Percentiles rank a stretch among this genome's conserved stretches.
Evolutionary conservation across 1,284 basidiomycete genomes (phyloP).

Genomic region (Tetrapyrgos nigripes): DNA sequence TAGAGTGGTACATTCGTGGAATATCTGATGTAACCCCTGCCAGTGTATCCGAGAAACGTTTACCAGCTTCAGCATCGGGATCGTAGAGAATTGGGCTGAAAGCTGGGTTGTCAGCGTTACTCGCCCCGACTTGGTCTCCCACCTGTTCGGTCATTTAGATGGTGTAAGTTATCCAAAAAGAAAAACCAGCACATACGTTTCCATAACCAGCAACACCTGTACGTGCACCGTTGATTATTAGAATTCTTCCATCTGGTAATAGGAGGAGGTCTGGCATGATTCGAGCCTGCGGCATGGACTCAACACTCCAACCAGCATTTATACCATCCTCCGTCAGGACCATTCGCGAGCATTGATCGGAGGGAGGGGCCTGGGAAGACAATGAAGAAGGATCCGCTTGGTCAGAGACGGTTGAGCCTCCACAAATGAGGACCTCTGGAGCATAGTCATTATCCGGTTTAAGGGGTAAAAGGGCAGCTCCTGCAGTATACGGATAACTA

Average conservation of each 20-base stretch:
- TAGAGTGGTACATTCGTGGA: slow-evolving; percentile 44
- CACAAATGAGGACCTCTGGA: slow-evolving; percentile 51
- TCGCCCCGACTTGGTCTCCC: slow-evolving; percentile 36
- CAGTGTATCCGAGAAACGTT: slow-evolving; percentile 45
- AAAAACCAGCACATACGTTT: slow-evolving; percentile 43
- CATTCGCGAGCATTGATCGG: slow-evolving; percentile 43
- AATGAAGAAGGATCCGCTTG: slow-evolving; percentile 28
- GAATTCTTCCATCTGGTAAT: slow-evolving; percentile 52
- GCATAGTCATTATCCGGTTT: slow-evolving; percentile 32
- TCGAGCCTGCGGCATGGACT: slow-evolving; percentile 35
- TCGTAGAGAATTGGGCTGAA: slow-evolving; percentile 53
- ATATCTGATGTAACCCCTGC: slow-evolving; percentile 45
- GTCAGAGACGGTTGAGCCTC: slow-evolving; percentile 38
- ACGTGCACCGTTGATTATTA: slow-evolving; percentile 49
- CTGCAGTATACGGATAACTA: slow-evolving; percentile 58
- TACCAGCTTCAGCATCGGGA: slow-evolving; percentile 45
- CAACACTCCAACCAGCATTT: slow-evolving; percentile 34
- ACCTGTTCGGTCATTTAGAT: slow-evolving; percentile 34
- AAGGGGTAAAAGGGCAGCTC: slow-evolving; percentile 47
- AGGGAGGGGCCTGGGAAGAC: slow-evolving; percentile 40
- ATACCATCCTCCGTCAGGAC: slow-evolving; percentile 36
- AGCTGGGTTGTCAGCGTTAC: slow-evolving; percentile 48
- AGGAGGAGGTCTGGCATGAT: slow-evolving; percentile 50
- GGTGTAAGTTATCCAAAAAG: slow-evolving; percentile 1
- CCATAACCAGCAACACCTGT: slow-evolving; percentile 64